Percentiles rank a stretch among this genome's conserved stretches.
Conservation (phyloP, 164 flowering plant genomes). For the Umbilicus rupestris region DNA sequence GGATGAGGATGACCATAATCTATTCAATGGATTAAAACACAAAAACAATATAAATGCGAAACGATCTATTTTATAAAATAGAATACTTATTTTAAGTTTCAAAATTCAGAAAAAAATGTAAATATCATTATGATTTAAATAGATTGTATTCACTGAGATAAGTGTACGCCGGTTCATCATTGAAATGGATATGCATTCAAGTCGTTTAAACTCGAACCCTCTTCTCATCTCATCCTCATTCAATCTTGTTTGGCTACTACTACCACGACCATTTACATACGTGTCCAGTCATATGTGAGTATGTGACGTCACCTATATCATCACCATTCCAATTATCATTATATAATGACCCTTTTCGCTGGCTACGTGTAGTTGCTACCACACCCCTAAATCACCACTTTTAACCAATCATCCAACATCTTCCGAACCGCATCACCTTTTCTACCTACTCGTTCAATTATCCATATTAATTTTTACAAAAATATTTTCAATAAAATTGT, state of each 20-base stretch:
- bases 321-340: background rate
- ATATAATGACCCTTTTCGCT: background rate
- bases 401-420: slow-evolving; percentile 4
- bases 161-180: no score
- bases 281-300: background rate
- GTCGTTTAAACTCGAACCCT: background rate
- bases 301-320: slow-evolving; percentile 2
- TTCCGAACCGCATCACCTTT: background rate
- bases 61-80: no score
- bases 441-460: background rate
- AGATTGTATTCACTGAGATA: no score
- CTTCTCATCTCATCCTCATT: background rate
- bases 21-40: no score
- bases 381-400: background rate
- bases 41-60: no score
- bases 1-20: no score
- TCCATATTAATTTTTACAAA: background rate
- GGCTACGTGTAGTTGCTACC: slow-evolving; percentile 1
- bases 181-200: background rate
- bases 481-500: no score
- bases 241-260: background rate
- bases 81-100: no score
- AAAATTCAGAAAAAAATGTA: no score
- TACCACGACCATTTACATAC: background rate
- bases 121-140: no score